Percentiles rank a stretch among this genome's conserved stretches.
Evolutionary conservation across 2,329 filamentous ascomycete genomes (phyloP).

Genomic region (Zymoseptoria ardabiliae): DNA sequence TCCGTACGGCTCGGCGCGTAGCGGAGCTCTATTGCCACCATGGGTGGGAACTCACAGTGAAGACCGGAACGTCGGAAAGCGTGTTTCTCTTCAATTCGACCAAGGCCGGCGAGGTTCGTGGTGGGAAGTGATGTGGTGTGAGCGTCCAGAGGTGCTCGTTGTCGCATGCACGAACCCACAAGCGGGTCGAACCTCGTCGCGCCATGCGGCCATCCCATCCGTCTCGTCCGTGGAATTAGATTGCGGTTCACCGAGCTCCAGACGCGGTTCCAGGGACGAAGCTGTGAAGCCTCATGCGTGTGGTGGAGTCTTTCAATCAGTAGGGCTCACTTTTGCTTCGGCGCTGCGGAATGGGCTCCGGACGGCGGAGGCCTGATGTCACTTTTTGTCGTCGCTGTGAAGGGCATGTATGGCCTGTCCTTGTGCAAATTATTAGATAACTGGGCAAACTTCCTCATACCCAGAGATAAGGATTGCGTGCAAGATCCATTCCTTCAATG

Average conservation of each 20-base stretch:
- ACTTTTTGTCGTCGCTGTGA: background rate
- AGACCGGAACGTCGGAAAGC: background rate
- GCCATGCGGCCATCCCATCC: background rate
- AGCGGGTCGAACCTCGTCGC: background rate
- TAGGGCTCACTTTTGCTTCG: background rate
- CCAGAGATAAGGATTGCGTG: background rate
- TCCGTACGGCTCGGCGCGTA: background rate
- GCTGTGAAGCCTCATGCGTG: no score
- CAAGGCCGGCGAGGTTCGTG: background rate
- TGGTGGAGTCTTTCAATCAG: background rate
- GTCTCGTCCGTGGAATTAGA: background rate
- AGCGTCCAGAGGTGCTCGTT: background rate
- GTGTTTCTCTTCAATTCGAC: background rate
- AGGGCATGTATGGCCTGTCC: background rate
- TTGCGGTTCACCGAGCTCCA: background rate
- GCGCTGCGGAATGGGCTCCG: background rate
- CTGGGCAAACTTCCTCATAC: background rate
- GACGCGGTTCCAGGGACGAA: background rate
- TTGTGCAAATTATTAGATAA: background rate
- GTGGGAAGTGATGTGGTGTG: background rate
- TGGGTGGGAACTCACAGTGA: conserved; percentile 39
- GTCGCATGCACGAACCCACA: background rate
- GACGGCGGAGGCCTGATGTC: background rate
- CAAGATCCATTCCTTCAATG: background rate
- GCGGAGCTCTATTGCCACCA: background rate